Evolutionary conservation across 768 basidiomycete species (phyloP).

Genomic region (Pleurotus tuber-regium): DNA sequence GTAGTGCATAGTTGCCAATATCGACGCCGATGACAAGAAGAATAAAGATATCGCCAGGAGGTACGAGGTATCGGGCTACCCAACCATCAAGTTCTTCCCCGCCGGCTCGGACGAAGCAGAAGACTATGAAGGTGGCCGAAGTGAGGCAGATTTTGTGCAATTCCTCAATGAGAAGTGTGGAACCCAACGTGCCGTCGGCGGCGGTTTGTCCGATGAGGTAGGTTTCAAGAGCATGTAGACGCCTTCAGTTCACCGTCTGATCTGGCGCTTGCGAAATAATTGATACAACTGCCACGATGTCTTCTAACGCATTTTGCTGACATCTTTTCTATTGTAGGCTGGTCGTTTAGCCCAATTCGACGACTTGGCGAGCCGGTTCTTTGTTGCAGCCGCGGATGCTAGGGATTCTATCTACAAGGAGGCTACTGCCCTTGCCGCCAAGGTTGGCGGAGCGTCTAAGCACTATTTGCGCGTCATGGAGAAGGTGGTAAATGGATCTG

Average conservation of each 20-base stretch:
- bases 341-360: constrained; percentile 82
- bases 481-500: constrained; percentile 69
- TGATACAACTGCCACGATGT: background rate
- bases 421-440: constrained; percentile 52
- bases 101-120: constrained; percentile 58
- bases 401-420: constrained; percentile 65
- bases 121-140: constrained; percentile 67
- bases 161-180: constrained; percentile 89
- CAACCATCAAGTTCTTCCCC: constrained; percentile 95
- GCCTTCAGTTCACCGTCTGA: background rate
- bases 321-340: constrained; percentile 46
- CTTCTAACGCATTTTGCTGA: constrained; percentile 8
- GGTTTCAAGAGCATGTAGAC: constrained; percentile 17
- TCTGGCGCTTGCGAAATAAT: no score
- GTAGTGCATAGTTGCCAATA: constrained; percentile 88
- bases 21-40: constrained; percentile 83
- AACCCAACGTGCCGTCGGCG: constrained; percentile 78
- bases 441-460: constrained; percentile 50
- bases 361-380: constrained; percentile 71
- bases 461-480: constrained; percentile 93
- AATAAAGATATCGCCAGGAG: constrained; percentile 69
- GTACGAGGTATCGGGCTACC: constrained; percentile 80
- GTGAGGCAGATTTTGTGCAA: constrained; percentile 70
- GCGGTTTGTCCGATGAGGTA: constrained; percentile 72
- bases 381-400: constrained; percentile 52